Evolutionary conservation across 768 basidiomycete genomes (phyloP), one percentile per base, ranked within the genome.

Genomic region (Porpolomopsis calyptriformis): DNA sequence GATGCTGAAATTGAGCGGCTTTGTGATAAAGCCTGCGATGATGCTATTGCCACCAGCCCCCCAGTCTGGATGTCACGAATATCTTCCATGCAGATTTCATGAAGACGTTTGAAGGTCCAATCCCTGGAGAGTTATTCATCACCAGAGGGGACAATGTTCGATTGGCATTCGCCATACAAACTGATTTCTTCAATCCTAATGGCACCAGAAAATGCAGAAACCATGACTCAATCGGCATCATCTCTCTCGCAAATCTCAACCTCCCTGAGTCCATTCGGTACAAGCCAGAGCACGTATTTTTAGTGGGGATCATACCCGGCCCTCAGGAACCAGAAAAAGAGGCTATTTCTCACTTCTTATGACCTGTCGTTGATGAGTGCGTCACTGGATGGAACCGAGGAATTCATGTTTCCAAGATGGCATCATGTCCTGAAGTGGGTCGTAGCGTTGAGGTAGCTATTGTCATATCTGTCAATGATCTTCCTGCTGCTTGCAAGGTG

Each of bases 141-240:
- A n/a, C n/a, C n/a, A n/a, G n/a, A 41, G 50, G 34, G 20, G 52
- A 45, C 25, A 57, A 62, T 18, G 54, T 52, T 0, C 58, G 58
- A 3, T 57, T 60, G 16, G 49, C 55, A 2, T 65, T 67, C 47
- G 57, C 56, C 38, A 52, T 68, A 14, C 51, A 48, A 37, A 49
- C 61, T 24, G 67, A 69, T 44, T 57, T 61, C 33, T 68, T 68
- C 53, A 69, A 66, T 43, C 66, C 67, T n/a, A 51, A 58, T 29
- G 42, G 48, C 4, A 64, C 60, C 45, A 63, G 59, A 43, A 51
- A 53, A 24, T 57, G 58, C 18, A 60, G 61, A 10, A 56, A 61
- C 37, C 49, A 38, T 1, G 53, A 40, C 4, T 59, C 57, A 0
- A 43, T 52, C 22, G 59, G 61, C 2, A 53, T 53, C 1, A 56